These are phyloP conservation scores for Xerophyta viscosa DNA, from an alignment of 106 monocot species.

Conservation along the genomic window DNA sequence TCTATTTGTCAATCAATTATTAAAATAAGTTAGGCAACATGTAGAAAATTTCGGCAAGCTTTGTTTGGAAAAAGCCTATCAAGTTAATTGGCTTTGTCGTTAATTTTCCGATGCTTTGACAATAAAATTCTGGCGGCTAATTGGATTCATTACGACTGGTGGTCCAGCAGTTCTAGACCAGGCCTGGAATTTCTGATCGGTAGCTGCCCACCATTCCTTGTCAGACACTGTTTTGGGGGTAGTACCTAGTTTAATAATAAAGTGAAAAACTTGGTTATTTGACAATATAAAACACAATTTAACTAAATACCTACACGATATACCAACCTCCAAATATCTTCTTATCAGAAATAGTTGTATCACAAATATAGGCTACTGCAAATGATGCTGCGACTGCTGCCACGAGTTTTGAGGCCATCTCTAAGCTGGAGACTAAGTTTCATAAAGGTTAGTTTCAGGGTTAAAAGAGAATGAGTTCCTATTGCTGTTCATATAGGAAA, in stretches of 20 bases:
- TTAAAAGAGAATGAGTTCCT: too few relatives aligned
- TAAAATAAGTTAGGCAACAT: too few relatives aligned
- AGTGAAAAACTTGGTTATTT: background rate
- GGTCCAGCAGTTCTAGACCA: constrained; percentile 93
- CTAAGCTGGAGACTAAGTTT: too few relatives aligned
- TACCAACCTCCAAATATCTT: constrained; percentile 53
- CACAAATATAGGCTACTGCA: constrained; percentile 19
- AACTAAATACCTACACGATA: background rate
- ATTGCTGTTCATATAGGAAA: too few relatives aligned
- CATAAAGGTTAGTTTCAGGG: too few relatives aligned
- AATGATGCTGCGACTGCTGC: constrained; percentile 16
- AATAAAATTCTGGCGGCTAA: constrained; percentile 89
- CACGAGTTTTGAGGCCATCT: constrained; percentile 15
- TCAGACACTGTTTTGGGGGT: constrained; percentile 48
- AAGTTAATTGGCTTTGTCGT: background rate
- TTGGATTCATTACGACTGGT: constrained; percentile 89
- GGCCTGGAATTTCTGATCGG: constrained; percentile 79
- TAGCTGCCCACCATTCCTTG: constrained; percentile 73
- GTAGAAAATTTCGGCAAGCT: too few relatives aligned
- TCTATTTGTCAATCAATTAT: too few relatives aligned
- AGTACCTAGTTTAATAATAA: constrained; percentile 18
- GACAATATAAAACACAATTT: too few relatives aligned
- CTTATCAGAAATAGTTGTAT: constrained; percentile 18
- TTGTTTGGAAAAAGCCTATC: too few relatives aligned
- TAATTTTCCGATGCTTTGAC: constrained; percentile 31